Percentiles rank a stretch among this genome's conserved stretches.
Evolutionary conservation across 2,329 filamentous ascomycete species (phyloP).

Genomic region (Plenodomus lindquistii): DNA sequence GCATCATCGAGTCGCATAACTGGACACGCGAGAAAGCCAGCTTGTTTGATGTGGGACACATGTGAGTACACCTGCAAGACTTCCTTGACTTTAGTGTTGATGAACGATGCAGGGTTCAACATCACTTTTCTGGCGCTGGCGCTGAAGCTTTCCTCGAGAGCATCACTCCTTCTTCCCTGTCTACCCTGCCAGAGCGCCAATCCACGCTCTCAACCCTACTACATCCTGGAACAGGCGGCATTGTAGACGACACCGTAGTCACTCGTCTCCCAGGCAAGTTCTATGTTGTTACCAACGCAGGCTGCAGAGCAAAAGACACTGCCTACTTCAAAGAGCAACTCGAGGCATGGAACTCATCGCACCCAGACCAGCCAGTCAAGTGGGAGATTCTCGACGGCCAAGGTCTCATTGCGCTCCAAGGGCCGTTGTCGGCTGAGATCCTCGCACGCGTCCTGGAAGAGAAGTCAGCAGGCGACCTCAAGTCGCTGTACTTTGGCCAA

Average conservation of each 20-base stretch:
- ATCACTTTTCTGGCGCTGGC: constrained; percentile 78
- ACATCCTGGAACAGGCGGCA: constrained; percentile 75
- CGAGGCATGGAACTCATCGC: constrained; percentile 50
- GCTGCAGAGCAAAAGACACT: constrained; percentile 85
- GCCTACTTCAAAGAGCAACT: constrained; percentile 75
- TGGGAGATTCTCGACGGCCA: constrained; percentile 74
- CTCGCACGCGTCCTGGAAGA: constrained; percentile 66
- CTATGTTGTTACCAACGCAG: constrained; percentile 96
- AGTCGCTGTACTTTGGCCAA: constrained; percentile 79
- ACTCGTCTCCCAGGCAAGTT: constrained; percentile 70
- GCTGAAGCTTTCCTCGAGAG: constrained; percentile 80
- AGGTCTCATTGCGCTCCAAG: constrained; percentile 87
- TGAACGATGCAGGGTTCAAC: constrained; percentile 65
- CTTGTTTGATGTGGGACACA: constrained; percentile 94
- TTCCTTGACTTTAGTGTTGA: not conserved
- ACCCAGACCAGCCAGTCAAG: constrained; percentile 53
- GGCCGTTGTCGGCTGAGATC: constrained; percentile 73
- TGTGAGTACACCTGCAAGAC: constrained; percentile 64
- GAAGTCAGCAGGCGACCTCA: constrained; percentile 43
- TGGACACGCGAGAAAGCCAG: constrained; percentile 89
- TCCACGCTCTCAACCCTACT: constrained; percentile 86
- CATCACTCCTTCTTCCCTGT: constrained; percentile 77
- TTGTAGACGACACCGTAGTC: constrained; percentile 92
- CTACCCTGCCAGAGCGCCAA: constrained; percentile 65
- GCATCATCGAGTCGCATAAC: constrained; percentile 81